A percentile compares a stretch with the other conserved stretches of the same genome.
These are phyloP conservation scores for Acanthochlamys bracteata DNA, from an alignment of 106 monocot genomes.

Conservation along the genomic window DNA sequence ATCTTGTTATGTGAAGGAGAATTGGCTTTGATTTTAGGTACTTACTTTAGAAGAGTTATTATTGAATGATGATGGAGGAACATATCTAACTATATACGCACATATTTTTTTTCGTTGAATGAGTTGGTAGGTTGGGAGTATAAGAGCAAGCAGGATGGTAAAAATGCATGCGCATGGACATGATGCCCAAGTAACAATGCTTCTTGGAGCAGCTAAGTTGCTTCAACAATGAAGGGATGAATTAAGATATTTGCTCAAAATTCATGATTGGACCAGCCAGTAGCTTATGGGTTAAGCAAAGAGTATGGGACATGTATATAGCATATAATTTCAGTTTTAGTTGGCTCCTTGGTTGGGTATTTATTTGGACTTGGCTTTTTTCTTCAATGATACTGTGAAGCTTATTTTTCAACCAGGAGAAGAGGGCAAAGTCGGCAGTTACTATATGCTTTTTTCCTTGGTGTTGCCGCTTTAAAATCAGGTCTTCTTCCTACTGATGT, in stretches of 20 bases:
- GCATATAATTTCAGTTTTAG: too few relatives aligned
- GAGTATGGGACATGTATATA: too few relatives aligned
- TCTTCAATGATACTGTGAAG: slow-evolving; percentile 47
- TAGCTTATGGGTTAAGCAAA: too few relatives aligned
- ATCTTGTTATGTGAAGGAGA: too few relatives aligned
- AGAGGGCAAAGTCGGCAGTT: slow-evolving; percentile 53
- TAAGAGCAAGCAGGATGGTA: slow-evolving; percentile 71
- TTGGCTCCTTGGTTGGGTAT: too few relatives aligned
- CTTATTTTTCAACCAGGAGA: slow-evolving; percentile 75
- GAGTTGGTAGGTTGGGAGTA: slow-evolving; percentile 83
- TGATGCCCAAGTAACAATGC: slow-evolving; percentile 89
- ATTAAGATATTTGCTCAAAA: slow-evolving; percentile 31
- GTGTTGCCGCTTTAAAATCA: slow-evolving; percentile 21
- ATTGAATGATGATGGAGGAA: too few relatives aligned
- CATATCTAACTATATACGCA: too few relatives aligned
- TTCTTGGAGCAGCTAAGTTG: slow-evolving; percentile 82
- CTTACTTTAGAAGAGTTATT: too few relatives aligned
- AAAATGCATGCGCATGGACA: slow-evolving; percentile 98
- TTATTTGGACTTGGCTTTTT: slow-evolving; percentile 1
- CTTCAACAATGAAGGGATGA: slow-evolving; percentile 51
- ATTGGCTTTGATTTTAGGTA: too few relatives aligned
- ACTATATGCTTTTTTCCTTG: slow-evolving; percentile 36
- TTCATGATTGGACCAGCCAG: too few relatives aligned
- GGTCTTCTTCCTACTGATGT: slow-evolving; percentile 51
- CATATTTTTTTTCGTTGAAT: slow-evolving; percentile 14